These are phyloP conservation scores for Neurospora sp. DNA, from an alignment of 495 filamentous ascomycete genomes.

Conservation along the genomic window DNA sequence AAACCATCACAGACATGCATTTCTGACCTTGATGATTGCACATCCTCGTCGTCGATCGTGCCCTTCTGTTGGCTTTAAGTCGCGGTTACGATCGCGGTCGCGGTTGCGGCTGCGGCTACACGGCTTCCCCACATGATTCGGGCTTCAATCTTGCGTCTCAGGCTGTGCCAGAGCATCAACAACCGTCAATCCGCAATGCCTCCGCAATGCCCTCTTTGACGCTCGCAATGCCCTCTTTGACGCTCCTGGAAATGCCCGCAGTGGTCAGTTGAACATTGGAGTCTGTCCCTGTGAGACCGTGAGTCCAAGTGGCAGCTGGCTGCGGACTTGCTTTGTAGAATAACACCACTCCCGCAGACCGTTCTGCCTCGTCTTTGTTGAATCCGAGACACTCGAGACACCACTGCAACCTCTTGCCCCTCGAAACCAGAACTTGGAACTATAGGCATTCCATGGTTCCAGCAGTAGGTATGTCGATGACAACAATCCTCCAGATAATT, in stretches of 20 bases:
- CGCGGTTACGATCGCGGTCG: not conserved
- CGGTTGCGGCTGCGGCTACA: not conserved
- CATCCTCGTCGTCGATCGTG: not conserved
- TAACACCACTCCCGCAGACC: not conserved
- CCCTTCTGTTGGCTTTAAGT: not conserved
- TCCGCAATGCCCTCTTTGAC: not conserved
- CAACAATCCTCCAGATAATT: not conserved
- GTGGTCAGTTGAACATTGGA: not conserved
- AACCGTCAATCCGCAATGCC: not conserved
- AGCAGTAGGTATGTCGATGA: not conserved
- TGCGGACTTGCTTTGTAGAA: not conserved
- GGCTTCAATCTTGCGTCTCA: not conserved
- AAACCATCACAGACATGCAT: not conserved
- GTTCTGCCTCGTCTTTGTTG: not conserved
- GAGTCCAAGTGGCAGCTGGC: not conserved
- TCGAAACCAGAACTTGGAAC: not conserved
- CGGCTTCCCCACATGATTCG: not conserved
- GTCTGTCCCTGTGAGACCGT: not conserved
- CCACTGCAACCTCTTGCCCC: not conserved
- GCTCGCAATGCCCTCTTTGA: not conserved
- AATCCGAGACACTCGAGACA: not conserved
- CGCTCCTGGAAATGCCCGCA: not conserved
- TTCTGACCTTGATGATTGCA: not conserved
- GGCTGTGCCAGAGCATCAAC: not conserved
- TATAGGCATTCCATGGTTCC: not conserved